Base-by-base conservation (phyloP, 2,329 filamentous ascomycete genomes). In the Ophiocordyceps unilateralis region DNA sequence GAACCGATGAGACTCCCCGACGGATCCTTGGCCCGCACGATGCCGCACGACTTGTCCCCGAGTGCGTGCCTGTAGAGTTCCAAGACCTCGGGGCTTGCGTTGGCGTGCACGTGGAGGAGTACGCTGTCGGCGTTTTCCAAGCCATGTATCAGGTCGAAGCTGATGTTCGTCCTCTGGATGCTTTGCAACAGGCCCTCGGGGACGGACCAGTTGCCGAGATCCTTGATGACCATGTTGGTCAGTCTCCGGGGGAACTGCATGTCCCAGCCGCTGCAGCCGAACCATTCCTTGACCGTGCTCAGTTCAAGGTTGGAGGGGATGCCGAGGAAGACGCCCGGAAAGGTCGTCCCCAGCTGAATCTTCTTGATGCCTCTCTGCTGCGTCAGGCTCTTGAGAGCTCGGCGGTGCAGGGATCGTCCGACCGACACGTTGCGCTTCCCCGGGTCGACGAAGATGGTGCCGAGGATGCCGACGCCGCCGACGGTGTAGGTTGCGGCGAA, bases 401-500 rank as follows among this genome's bases (percentile, higher is more conserved):
- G 74, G 47, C 85, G 83, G 59, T 95, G 88, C 2, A 96, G 72
- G 0, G 86, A 94, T 50, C 87, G 78, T 0, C 89, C 89, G 47
- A 96, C 91, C 0, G 87, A 93, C 10, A 94, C 72, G 53, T 88
- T 91, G 28, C 89, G 77, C 53, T 93, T 81, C 4, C 73, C 66
- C 0, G 89, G 88, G 50, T 95, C 88, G 32, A 96, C 89, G 47
- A 95, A 82, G n/a, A 96, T 69, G 4, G 84, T 78, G 1, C 83
- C 87, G 41, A 96, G 77, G 17, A 86, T 80, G 15, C 85, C 86
- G 5, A 78, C 78, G 1, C 64, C 64, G 36, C 76, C 76, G 54
- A 83, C 77, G 56, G 76, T 87, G 56, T 93, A 95, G 0, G 87
- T 93, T 0, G 87, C 82, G 54, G 83, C 89, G 59, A 95, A 96